Base-by-base conservation (phyloP, 2,329 filamentous ascomycete genomes). In the Biscogniauxia sp. region DNA sequence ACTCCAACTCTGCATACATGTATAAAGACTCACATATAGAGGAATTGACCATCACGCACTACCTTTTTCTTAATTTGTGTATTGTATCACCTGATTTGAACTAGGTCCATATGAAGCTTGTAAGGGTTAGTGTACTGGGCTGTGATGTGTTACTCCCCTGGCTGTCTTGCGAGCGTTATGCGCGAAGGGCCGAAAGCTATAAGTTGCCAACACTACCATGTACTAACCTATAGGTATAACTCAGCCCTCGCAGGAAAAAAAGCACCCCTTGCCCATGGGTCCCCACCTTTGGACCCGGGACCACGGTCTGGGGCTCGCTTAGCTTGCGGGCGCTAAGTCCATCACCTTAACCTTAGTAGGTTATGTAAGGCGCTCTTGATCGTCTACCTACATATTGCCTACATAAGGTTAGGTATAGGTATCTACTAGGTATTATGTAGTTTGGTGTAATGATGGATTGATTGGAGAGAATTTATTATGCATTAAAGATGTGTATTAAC, bases 241-340 rank as follows among this genome's bases (percentile, higher is more conserved):
- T 11, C 11, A 45, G 37, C 37, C 17, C 11, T 45, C 37, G 37
- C 15, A 6, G 13, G 17, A n/a, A 45, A 41, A 13, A 15, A 17
- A 17, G 37, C 5, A 45, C 5, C 37, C 37, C 37, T 45, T 45
- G 37, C 37, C 37, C 37, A n/a, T 13, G 19, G 19, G 19, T 19
- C 50, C 50, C 50, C 50, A 51, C 20, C n/a, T 51, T 51, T 51
- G 19, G 50, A 51, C 20, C 50, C 50, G 50, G 41, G 6, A 6
- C 65, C 62, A 52, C 58, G 66, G 65, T 26, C 57, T 54, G 58
- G 57, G 26, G 58, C 62, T 58, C 56, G 20, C 49, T 60, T 59
- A 58, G 55, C 19, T 20, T 37, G 26, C 2, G 53, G 37, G 45
- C 51, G 41, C 58, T 57, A 57, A 56, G 41, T 55, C 45, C 45